phyloP scores from a whole-genome alignment of 495 filamentous ascomycete species.

The Rostrohypoxylon terebratum region DNA sequence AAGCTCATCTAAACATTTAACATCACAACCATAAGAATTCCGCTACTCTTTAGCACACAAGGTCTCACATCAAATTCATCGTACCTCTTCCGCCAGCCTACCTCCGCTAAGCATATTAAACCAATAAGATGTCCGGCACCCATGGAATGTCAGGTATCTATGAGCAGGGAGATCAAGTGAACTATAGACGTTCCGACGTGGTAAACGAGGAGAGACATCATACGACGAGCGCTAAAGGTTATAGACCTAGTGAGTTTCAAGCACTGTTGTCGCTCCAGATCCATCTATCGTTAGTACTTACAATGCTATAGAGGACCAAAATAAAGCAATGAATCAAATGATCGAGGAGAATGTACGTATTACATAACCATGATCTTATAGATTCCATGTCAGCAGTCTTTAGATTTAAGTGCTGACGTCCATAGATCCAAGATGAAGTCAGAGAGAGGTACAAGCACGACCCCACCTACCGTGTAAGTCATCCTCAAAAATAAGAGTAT shows the following conservation, averaged over 20 bases:
- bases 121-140: constrained; percentile 27
- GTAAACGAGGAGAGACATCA: constrained; percentile 41
- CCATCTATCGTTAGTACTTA: constrained; percentile 1
- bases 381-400: neutral
- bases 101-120: neutral
- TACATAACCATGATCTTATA: neutral
- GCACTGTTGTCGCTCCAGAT: neutral
- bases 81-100: neutral
- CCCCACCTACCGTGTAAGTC: constrained; percentile 45
- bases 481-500: neutral
- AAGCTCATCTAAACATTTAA: neutral
- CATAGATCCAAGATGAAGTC: constrained; percentile 38
- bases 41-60: neutral
- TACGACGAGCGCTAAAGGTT: constrained; percentile 38
- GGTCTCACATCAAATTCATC: neutral
- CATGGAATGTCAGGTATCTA: constrained; percentile 34
- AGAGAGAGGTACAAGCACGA: constrained; percentile 45
- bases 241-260: constrained; percentile 38
- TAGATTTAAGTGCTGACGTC: neutral
- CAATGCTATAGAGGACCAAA: constrained; percentile 39
- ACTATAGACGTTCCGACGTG: constrained; percentile 36
- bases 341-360: constrained; percentile 38
- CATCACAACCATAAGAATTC: neutral
- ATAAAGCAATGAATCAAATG: constrained; percentile 46
- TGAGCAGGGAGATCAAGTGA: constrained; percentile 39